Percentiles rank a stretch among this genome's conserved stretches.
Conservation (phyloP, 305 asterid genomes). For the Solanum hybrid region DNA sequence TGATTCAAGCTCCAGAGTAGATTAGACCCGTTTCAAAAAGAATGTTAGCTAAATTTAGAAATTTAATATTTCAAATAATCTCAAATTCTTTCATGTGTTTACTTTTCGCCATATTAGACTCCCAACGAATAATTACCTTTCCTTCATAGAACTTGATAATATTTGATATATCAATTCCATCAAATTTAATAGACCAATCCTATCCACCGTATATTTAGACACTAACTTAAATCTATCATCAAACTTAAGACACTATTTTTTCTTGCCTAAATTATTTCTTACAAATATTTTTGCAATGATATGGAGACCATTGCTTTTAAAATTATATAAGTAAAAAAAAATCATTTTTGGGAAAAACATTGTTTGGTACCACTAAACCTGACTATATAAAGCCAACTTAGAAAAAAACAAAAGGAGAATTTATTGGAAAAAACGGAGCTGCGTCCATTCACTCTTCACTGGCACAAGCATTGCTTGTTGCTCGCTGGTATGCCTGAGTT, state of each 20-base stretch:
- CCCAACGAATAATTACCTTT: no score
- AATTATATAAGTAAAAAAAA: no score
- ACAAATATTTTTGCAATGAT: background rate
- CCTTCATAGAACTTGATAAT: no score
- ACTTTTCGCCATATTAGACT: background rate
- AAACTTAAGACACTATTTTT: background rate
- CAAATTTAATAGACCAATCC: no score
- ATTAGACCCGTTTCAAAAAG: no score
- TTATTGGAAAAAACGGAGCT: background rate
- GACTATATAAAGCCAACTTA: background rate
- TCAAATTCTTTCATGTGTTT: background rate
- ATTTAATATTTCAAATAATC: no score
- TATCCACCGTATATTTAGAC: background rate
- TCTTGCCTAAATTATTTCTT: background rate
- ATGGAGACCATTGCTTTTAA: background rate
- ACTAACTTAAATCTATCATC: background rate
- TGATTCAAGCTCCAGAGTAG: fast-evolving
- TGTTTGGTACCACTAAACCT: background rate
- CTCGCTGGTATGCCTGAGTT: background rate
- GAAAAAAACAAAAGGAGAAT: background rate
- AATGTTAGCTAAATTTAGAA: background rate
- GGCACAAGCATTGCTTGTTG: background rate
- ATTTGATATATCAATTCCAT: no score
- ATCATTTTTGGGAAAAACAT: background rate
- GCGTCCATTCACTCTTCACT: background rate